Evolutionary conservation across 805 yeast species (phyloP).

Genomic region (Clavispora asparagi): DNA sequence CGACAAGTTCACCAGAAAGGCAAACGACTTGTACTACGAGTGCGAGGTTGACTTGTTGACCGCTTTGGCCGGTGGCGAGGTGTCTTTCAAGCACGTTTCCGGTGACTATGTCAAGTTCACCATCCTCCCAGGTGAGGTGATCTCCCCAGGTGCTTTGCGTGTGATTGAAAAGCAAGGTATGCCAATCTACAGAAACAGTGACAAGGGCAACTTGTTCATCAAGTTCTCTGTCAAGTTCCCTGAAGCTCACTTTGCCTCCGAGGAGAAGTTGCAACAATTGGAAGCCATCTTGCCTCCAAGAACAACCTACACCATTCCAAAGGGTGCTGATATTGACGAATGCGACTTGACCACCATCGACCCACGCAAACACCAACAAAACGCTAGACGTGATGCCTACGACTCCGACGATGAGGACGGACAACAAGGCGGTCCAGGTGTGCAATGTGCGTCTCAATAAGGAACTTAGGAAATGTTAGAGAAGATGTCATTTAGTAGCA

Average conservation of each 20-base stretch:
- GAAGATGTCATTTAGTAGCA: not conserved
- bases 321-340: constrained; percentile 74
- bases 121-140: constrained; percentile 88
- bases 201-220: constrained; percentile 79
- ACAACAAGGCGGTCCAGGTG: constrained; percentile 20
- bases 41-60: constrained; percentile 89
- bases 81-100: constrained; percentile 82
- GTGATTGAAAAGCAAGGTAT: constrained; percentile 92
- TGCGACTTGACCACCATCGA: constrained; percentile 66
- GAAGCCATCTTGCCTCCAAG: constrained; percentile 80
- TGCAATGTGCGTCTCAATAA: constrained; percentile 23
- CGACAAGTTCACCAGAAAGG: constrained; percentile 76
- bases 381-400: constrained; percentile 38
- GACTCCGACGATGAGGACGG: constrained; percentile 44
- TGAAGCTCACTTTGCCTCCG: constrained; percentile 60
- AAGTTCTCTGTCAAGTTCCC: constrained; percentile 93
- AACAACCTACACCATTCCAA: constrained; percentile 55
- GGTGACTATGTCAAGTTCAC: constrained; percentile 86
- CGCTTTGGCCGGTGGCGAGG: constrained; percentile 93
- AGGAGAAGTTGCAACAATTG: constrained; percentile 66
- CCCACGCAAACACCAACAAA: constrained; percentile 51
- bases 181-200: constrained; percentile 90
- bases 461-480: not conserved
- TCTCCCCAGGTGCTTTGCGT: constrained; percentile 76
- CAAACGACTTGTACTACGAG: constrained; percentile 78